These are phyloP conservation scores for Leptosphaerulina australis DNA, from an alignment of 2,329 filamentous ascomycete species.

Conservation along the genomic window DNA sequence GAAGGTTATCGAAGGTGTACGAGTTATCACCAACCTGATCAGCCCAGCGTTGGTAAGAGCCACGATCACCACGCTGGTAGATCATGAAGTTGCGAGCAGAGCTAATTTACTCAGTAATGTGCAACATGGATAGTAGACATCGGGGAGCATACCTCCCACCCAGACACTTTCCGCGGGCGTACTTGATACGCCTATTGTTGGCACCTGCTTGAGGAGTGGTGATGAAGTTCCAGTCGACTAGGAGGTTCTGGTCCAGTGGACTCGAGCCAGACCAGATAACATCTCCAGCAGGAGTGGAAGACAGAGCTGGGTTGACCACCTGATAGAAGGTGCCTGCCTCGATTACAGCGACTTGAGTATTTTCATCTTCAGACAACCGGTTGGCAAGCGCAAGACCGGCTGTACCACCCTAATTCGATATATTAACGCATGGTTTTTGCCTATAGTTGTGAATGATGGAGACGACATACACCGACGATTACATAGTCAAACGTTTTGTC, in stretches of 20 bases:
- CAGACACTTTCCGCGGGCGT: constrained; percentile 40
- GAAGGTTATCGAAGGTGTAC: constrained; percentile 37
- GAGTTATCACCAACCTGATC: constrained; percentile 36
- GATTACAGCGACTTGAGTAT: constrained; percentile 27
- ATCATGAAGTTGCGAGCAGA: constrained; percentile 33
- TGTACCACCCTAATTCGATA: constrained; percentile 17
- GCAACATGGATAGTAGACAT: neutral
- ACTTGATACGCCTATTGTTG: constrained; percentile 28
- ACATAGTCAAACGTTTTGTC: constrained; percentile 30
- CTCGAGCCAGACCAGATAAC: constrained; percentile 26
- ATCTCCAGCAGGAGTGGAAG: constrained; percentile 28
- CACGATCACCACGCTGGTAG: constrained; percentile 26
- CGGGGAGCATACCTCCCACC: constrained; percentile 25
- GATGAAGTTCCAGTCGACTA: constrained; percentile 41
- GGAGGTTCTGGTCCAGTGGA: constrained; percentile 23
- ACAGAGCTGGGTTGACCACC: constrained; percentile 15
- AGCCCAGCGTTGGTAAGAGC: constrained; percentile 38
- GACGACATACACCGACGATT: constrained; percentile 19
- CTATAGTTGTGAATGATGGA: constrained; percentile 2
- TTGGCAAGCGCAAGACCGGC: constrained; percentile 20
- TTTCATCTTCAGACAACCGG: constrained; percentile 19
- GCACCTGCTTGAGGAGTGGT: constrained; percentile 34
- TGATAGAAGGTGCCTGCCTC: constrained; percentile 34
- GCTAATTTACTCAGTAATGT: constrained; percentile 1
- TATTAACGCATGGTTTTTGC: too few relatives aligned